Conservation (phyloP, 441 rosid species). For the Mallotus japonicus region DNA sequence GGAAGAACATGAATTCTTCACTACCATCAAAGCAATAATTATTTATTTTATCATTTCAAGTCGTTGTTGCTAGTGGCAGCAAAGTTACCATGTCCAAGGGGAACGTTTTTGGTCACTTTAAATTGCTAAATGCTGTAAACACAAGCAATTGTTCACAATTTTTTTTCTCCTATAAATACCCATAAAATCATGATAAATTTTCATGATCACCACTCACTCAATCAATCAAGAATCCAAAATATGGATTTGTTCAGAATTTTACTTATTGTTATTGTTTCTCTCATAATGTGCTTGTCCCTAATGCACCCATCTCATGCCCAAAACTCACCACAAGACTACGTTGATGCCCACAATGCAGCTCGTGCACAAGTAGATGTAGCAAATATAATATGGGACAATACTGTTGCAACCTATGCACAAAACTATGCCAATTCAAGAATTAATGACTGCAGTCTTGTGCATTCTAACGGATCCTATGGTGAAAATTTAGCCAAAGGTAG, state of each 20-base stretch:
- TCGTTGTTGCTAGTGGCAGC: neutral
- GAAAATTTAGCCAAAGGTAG: constrained; percentile 52
- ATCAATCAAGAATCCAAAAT: neutral
- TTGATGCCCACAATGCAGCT: constrained; percentile 54
- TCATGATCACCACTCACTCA: neutral
- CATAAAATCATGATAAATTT: neutral
- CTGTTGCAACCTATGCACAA: constrained; percentile 44
- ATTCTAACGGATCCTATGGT: constrained; percentile 51
- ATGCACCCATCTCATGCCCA: constrained; percentile 29
- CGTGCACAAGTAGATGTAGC: constrained; percentile 44
- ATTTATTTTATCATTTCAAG: neutral
- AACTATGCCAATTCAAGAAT: constrained; percentile 31
- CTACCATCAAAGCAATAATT: neutral
- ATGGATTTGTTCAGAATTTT: constrained; percentile 7
- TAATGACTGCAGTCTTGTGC: constrained; percentile 39
- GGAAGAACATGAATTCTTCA: neutral
- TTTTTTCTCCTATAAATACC: neutral
- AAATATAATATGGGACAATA: constrained; percentile 36
- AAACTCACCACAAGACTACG: constrained; percentile 41
- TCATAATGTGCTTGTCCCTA: constrained; percentile 18
- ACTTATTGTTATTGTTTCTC: constrained; percentile 15
- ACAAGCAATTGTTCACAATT: neutral
- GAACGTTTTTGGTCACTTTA: neutral
- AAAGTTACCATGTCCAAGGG: constrained; percentile 3
- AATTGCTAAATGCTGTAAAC: neutral